A percentile compares a stretch with the other conserved stretches of the same genome.
phyloP scores from a whole-genome alignment of 1,284 basidiomycete species.

The Ceratobasidium sp. region DNA sequence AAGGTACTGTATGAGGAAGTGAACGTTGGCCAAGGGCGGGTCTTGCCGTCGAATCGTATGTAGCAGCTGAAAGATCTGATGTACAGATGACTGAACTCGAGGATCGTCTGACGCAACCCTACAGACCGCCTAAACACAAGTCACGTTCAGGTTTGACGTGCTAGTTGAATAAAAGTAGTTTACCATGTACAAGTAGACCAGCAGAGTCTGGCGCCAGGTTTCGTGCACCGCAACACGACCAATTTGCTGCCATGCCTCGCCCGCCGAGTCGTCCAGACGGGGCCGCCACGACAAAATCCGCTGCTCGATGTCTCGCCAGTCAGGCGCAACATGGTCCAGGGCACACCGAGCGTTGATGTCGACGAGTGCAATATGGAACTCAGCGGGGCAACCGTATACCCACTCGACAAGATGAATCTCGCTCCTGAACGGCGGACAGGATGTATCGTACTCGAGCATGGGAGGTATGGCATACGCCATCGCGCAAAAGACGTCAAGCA shows the following conservation, averaged over 20 bases:
- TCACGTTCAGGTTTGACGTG: not conserved
- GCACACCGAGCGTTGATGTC: not conserved
- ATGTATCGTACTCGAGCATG: conserved; percentile 20
- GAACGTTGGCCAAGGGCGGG: not conserved
- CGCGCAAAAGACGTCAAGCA: conserved; percentile 21
- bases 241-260: conserved; percentile 9
- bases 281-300: not conserved
- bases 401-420: conserved; percentile 9
- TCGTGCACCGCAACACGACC: conserved; percentile 5
- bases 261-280: not conserved
- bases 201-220: conserved; percentile 8
- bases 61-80: conserved; percentile 1
- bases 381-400: conserved; percentile 11
- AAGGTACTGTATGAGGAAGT: conserved; percentile 13
- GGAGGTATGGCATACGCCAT: conserved; percentile 26
- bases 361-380: not conserved
- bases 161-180: not conserved
- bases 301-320: conserved; percentile 9
- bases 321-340: not conserved
- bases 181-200: conserved; percentile 31
- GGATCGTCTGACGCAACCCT: conserved; percentile 18
- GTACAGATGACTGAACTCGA: not conserved
- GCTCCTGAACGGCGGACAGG: not conserved
- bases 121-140: conserved; percentile 8
- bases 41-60: not conserved